A percentile compares a stretch with the other conserved stretches of the same genome.
These are phyloP conservation scores for Talaromyces sp. DNA, from an alignment of 2,329 filamentous ascomycete species.

Conservation along the genomic window DNA sequence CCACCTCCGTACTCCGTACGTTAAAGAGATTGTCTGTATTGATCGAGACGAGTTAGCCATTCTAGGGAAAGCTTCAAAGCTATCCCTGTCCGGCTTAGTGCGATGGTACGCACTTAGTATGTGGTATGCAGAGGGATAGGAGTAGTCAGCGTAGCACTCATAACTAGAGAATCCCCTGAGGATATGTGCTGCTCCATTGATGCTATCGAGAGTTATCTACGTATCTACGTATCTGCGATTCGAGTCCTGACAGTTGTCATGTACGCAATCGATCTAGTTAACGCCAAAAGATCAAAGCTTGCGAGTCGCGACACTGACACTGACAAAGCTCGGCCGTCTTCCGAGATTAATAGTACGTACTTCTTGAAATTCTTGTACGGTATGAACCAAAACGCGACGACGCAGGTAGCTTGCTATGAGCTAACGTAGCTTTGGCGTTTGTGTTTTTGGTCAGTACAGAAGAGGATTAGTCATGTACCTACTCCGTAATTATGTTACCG, in stretches of 20 bases:
- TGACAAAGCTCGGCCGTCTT: background rate
- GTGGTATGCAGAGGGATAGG: too few relatives aligned
- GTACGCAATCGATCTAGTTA: background rate
- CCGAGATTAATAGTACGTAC: too few relatives aligned
- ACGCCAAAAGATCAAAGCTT: background rate
- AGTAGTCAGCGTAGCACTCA: background rate
- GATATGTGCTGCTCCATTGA: background rate
- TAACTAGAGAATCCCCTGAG: background rate
- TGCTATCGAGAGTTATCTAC: background rate
- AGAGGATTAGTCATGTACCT: background rate
- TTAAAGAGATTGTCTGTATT: background rate
- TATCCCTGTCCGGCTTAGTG: background rate
- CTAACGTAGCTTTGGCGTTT: background rate
- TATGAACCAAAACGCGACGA: background rate
- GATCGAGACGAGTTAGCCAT: background rate
- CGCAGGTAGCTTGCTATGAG: too few relatives aligned
- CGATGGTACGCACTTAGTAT: background rate
- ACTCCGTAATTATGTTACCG: too few relatives aligned
- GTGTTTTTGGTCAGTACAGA: background rate
- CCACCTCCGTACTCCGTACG: too few relatives aligned
- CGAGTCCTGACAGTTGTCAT: conserved; percentile 5
- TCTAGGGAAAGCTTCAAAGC: conserved; percentile 1
- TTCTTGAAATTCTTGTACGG: background rate
- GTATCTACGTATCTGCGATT: background rate
- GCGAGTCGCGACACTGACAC: background rate